Conservation (phyloP, 352 stramenopile genomes). For the Phytophthora foliorum region DNA sequence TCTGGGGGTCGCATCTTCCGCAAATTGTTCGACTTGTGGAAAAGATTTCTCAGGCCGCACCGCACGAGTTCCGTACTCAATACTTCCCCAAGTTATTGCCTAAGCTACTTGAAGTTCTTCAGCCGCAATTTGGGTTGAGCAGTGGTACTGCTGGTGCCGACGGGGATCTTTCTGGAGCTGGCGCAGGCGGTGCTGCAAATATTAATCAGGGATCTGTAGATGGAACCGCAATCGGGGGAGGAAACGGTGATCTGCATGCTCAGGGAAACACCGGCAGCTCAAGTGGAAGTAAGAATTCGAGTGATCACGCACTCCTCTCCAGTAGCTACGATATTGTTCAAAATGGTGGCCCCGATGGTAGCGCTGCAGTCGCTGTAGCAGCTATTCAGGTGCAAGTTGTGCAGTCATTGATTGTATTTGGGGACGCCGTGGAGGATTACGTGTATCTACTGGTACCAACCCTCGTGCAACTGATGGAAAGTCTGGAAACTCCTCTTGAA, state of each 20-base stretch:
- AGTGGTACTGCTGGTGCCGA: conserved; percentile 55
- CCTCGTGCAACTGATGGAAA: conserved; percentile 94
- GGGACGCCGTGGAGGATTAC: conserved; percentile 94
- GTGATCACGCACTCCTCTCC: conserved; percentile 25
- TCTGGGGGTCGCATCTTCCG: conserved; percentile 96
- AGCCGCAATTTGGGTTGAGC: conserved; percentile 80
- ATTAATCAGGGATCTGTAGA: conserved; percentile 27
- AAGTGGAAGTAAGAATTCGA: conserved; percentile 17
- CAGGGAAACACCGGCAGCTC: conserved; percentile 11
- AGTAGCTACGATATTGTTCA: conserved; percentile 45
- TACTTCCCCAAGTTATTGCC: conserved; percentile 92
- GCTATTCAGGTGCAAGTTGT: conserved; percentile 86
- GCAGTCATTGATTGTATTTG: conserved; percentile 92
- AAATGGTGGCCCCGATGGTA: conserved; percentile 30
- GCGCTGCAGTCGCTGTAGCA: conserved; percentile 24
- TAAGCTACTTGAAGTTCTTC: conserved; percentile 89
- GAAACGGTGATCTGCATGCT: conserved; percentile 27
- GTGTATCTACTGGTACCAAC: conserved; percentile 95
- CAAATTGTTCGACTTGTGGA: conserved; percentile 97
- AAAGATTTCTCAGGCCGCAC: conserved; percentile 81
- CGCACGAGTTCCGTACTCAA: conserved; percentile 80
- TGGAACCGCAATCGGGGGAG: conserved; percentile 15
- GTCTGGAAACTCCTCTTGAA: conserved; percentile 84
- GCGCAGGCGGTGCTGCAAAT: conserved; percentile 23
- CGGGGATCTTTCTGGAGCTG: conserved; percentile 34